A percentile compares a stretch with the other conserved stretches of the same genome.
These are phyloP conservation scores for Aspergillus bridgeri DNA, from an alignment of 495 filamentous ascomycete genomes.

Conservation along the genomic window DNA sequence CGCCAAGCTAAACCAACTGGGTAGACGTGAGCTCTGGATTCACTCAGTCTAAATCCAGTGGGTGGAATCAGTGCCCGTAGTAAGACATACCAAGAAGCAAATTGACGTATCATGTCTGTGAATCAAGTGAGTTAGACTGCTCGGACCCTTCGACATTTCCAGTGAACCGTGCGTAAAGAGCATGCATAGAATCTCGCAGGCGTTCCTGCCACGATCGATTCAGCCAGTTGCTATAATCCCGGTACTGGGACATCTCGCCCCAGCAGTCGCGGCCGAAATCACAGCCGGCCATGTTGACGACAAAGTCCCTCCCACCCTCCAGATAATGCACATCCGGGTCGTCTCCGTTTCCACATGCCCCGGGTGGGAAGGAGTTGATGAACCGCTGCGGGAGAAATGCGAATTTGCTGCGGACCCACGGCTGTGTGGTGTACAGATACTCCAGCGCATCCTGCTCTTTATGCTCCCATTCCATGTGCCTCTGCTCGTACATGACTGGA, in stretches of 20 bases:
- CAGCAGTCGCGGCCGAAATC: slow-evolving; percentile 96
- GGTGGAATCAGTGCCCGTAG: neutral
- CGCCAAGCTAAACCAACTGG: neutral
- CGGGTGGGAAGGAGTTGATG: slow-evolving; percentile 90
- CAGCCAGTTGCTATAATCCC: slow-evolving; percentile 79
- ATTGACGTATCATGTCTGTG: neutral
- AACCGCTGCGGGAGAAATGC: slow-evolving; percentile 88
- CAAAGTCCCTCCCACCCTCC: slow-evolving; percentile 79
- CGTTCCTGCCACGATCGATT: slow-evolving; percentile 79
- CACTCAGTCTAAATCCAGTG: neutral
- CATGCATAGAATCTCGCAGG: slow-evolving; percentile 34
- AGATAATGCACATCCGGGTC: slow-evolving; percentile 82
- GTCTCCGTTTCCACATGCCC: slow-evolving; percentile 77
- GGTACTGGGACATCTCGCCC: slow-evolving; percentile 93
- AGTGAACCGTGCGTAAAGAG: slow-evolving; percentile 22
- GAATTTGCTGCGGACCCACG: slow-evolving; percentile 86
- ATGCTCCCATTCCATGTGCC: slow-evolving; percentile 99
- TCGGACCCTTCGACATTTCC: neutral
- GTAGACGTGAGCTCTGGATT: neutral
- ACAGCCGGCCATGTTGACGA: slow-evolving; percentile 99
- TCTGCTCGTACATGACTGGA: slow-evolving; percentile 95
- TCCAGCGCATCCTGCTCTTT: slow-evolving; percentile 96
- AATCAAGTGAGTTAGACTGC: neutral
- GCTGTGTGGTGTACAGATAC: slow-evolving; percentile 84
- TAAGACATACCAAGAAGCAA: neutral